Evolutionary conservation across 805 yeast species (phyloP), one percentile per base, ranked within the genome.

Genomic region (Wickerhamomyces bisporus): DNA sequence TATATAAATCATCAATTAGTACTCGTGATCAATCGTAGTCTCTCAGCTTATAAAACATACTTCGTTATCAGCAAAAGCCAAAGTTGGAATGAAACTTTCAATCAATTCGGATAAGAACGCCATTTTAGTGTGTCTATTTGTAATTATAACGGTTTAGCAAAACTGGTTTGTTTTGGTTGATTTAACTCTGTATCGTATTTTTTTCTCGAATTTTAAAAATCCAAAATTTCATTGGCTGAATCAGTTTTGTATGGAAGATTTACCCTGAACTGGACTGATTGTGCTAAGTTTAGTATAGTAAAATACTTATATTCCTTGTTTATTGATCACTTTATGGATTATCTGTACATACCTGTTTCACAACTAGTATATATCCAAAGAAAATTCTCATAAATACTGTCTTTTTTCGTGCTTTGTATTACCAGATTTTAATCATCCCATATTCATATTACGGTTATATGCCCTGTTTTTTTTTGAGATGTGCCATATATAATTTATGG

Each of bases 1-100:
- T 40, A 20, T 14, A 14, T n/a, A n/a, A 30, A 30, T 12, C n/a
- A 9, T 18, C 8, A 7, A 30, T 18, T 12, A 15, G 14, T 12
- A 18, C 8, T 28, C 28, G 15, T 12, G n/a, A 26, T 9, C 15
- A 11, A 26, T n/a, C 28, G 15, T 12, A 26, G n/a, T 7, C 15
- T 6, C 6, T 6, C 23, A 17, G 18, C 5, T 9, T 20, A 13
- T 20, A n/a, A n/a, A 9, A 36, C 40, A 14, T 41, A 36, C 48
- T 17, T 49, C 53, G 39, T 55, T 66, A 48, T 85, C 95, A 53
- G 95, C 96, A 65, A 74, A 79, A 31, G 94, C 95, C 45, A 73
- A 71, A 50, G 83, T 73, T 59, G 96, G 95, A 50, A 78, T 70
- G 49, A 85, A 70, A 40, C 81, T 72, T 62, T 86, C 95, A 65